Percentiles rank a stretch among this genome's conserved stretches.
phyloP scores from a whole-genome alignment of 768 basidiomycete genomes.

The Tricholoma sp. region DNA sequence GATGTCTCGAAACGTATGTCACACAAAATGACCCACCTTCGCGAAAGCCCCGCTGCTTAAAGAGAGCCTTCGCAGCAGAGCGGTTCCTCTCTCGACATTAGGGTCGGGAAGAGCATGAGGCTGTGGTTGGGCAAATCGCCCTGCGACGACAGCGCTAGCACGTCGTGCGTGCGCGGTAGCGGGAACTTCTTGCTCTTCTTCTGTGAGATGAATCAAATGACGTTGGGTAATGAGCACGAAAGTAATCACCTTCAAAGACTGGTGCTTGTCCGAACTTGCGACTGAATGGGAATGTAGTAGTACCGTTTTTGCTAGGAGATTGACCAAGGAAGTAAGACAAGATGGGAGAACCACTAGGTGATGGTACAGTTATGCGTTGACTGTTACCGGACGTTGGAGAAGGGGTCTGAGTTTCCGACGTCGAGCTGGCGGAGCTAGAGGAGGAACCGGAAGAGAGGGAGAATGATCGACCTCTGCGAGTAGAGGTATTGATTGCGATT shows the following conservation, averaged over 20 bases:
- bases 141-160: slow-evolving; percentile 50
- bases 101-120: slow-evolving; percentile 37
- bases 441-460: slow-evolving; percentile 56
- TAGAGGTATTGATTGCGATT: slow-evolving; percentile 49
- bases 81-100: slow-evolving; percentile 62
- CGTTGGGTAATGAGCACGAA: not conserved
- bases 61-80: slow-evolving; percentile 71
- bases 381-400: slow-evolving; percentile 35
- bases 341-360: slow-evolving; percentile 65
- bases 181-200: slow-evolving; percentile 38
- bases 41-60: slow-evolving; percentile 51
- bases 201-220: slow-evolving; percentile 25
- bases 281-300: slow-evolving; percentile 56
- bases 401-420: slow-evolving; percentile 50
- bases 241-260: slow-evolving; percentile 54
- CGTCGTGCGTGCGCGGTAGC: slow-evolving; percentile 51
- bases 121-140: slow-evolving; percentile 47
- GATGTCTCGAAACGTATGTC: not conserved
- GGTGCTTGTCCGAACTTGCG: slow-evolving; percentile 51
- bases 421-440: slow-evolving; percentile 48
- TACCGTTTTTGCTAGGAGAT: slow-evolving; percentile 47
- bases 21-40: slow-evolving; percentile 40
- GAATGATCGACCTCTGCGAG: slow-evolving; percentile 50
- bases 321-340: slow-evolving; percentile 64
- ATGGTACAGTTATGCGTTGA: slow-evolving; percentile 41